Evolutionary conservation across 805 yeast species (phyloP).

Genomic region (Brettanomyces bruxellensis): DNA sequence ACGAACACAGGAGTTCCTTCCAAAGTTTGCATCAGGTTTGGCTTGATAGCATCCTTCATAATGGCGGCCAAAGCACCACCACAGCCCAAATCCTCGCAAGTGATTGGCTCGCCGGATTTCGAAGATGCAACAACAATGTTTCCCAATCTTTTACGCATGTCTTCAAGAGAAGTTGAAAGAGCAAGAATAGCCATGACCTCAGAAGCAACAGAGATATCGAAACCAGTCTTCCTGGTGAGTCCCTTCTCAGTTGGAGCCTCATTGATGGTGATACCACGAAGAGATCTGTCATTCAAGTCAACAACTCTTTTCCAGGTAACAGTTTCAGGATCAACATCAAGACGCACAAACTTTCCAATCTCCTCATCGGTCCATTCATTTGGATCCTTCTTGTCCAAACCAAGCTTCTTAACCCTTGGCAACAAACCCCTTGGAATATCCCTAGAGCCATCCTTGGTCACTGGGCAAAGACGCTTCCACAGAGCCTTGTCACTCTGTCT

Average conservation of each 20-base stretch:
- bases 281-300: slow-evolving; percentile 86
- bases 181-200: slow-evolving; percentile 97
- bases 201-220: slow-evolving; percentile 93
- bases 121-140: slow-evolving; percentile 83
- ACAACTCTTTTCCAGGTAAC: slow-evolving; percentile 91
- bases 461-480: slow-evolving; percentile 80
- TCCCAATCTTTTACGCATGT: slow-evolving; percentile 84
- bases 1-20: slow-evolving; percentile 98
- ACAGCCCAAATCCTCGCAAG: slow-evolving; percentile 90
- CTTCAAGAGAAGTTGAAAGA: slow-evolving; percentile 64
- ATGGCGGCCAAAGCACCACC: slow-evolving; percentile 95
- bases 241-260: slow-evolving; percentile 92
- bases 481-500: slow-evolving; percentile 74
- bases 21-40: slow-evolving; percentile 92
- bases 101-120: slow-evolving; percentile 66
- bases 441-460: slow-evolving; percentile 66
- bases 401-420: slow-evolving; percentile 67
- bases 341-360: slow-evolving; percentile 62
- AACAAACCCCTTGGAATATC: slow-evolving; percentile 72
- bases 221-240: slow-evolving; percentile 76
- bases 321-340: slow-evolving; percentile 83
- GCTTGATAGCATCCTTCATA: slow-evolving; percentile 92
- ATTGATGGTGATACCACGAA: slow-evolving; percentile 84
- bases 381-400: slow-evolving; percentile 75
- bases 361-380: slow-evolving; percentile 74